A percentile compares a stretch with the other conserved stretches of the same genome.
These are phyloP conservation scores for Cutaneotrichosporon cyanovorans DNA, from an alignment of 1,284 basidiomycete genomes.

Conservation along the genomic window DNA sequence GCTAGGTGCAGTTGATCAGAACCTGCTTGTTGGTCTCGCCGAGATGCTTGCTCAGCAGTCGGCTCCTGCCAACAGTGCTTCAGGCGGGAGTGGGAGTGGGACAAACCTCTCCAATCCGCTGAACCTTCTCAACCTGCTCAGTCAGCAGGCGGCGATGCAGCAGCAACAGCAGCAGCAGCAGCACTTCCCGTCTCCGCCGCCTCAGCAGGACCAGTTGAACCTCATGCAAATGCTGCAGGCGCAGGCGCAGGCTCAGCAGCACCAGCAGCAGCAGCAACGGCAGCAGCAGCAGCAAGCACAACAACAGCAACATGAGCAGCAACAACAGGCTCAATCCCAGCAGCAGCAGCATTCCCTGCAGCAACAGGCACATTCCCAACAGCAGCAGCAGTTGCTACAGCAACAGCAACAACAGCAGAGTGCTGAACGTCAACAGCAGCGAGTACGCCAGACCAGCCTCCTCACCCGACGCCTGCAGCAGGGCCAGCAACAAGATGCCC, in stretches of 20 bases:
- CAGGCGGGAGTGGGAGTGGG: conserved; percentile 6
- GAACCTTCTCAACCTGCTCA: conserved; percentile 11
- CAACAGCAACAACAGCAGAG: conserved; percentile 5
- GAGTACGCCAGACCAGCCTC: conserved; percentile 19
- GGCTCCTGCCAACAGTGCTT: no score
- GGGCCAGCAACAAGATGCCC: conserved; percentile 5
- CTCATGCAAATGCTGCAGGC: conserved; percentile 2
- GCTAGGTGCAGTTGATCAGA: conserved; percentile 7
- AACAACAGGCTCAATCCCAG: no score
- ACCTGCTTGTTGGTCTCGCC: conserved; percentile 8
- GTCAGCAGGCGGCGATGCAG: conserved; percentile 1
- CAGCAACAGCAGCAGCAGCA: conserved; percentile 9
- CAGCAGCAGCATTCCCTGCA: conserved; percentile 10
- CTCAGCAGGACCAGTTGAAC: conserved; percentile 4
- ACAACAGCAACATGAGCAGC: conserved; percentile 9
- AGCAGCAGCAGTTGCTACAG: conserved; percentile 3
- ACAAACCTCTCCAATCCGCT: conserved; percentile 4
- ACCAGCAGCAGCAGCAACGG: conserved; percentile 7
- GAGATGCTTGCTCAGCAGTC: conserved; percentile 7
- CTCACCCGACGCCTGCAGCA: conserved; percentile 32
- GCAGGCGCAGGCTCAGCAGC: conserved; percentile 6
- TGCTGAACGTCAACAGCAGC: conserved; percentile 1
- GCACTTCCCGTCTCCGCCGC: not conserved
- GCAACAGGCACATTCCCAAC: conserved; percentile 5
- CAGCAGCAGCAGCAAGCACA: conserved; percentile 7